These are phyloP conservation scores for Nasturtium officinale DNA, from an alignment of 345 rosid species.

Conservation along the genomic window DNA sequence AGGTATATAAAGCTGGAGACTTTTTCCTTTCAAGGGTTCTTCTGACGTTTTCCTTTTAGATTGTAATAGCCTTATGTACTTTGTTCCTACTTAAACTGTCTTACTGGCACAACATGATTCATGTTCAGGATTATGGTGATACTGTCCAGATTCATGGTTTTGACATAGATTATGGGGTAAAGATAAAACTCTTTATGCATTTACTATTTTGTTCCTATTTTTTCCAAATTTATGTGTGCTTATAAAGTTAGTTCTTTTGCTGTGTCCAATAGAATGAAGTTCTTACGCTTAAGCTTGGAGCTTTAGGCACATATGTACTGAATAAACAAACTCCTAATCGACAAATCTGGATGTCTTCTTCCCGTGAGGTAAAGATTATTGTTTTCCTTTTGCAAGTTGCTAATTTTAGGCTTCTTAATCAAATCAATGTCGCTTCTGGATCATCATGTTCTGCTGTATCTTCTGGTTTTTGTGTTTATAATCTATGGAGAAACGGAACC, in stretches of 20 bases:
- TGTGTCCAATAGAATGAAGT: constrained; percentile 74
- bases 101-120: constrained; percentile 4
- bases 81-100: constrained; percentile 3
- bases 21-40: neutral
- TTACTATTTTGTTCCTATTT: constrained; percentile 1
- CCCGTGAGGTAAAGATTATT: constrained; percentile 62
- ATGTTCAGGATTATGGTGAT: constrained; percentile 83
- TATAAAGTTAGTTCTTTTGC: neutral
- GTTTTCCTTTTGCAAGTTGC: neutral
- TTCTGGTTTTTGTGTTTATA: neutral
- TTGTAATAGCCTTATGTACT: neutral
- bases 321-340: constrained; percentile 93
- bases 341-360: constrained; percentile 87
- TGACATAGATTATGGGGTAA: constrained; percentile 93
- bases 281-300: constrained; percentile 78
- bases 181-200: constrained; percentile 7
- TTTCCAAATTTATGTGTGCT: neutral
- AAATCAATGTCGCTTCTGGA: neutral
- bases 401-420: constrained; percentile 16
- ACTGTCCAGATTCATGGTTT: constrained; percentile 74
- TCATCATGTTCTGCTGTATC: constrained; percentile 9
- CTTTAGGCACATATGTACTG: constrained; percentile 80
- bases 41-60: constrained; percentile 9
- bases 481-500: neutral
- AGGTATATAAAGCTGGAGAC: constrained; percentile 49